These are phyloP conservation scores for Cordyceps militaris DNA, from an alignment of 2,329 filamentous ascomycete species.

Conservation along the genomic window DNA sequence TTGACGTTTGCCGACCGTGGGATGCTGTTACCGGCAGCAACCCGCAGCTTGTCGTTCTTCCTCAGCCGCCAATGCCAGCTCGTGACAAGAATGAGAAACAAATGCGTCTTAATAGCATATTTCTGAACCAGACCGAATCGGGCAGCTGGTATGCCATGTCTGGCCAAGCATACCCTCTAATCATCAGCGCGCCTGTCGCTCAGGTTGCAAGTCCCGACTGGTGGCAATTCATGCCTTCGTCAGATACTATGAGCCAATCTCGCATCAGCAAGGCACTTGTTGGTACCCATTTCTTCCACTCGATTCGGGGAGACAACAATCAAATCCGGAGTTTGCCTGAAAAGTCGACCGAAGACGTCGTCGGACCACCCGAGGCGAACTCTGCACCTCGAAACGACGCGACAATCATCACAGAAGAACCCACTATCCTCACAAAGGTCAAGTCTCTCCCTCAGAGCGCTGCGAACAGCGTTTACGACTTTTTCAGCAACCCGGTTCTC, in stretches of 20 bases:
- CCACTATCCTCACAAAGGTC: conserved; percentile 42
- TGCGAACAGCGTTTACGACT: conserved; percentile 43
- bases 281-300: conserved; percentile 62
- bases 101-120: conserved; percentile 59
- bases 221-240: conserved; percentile 32
- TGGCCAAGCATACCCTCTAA: conserved; percentile 75
- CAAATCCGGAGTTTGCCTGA: conserved; percentile 33
- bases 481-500: conserved; percentile 49
- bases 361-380: conserved; percentile 26
- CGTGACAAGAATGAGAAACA: conserved; percentile 42
- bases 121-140: conserved; percentile 77
- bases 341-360: conserved; percentile 22
- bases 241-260: conserved; percentile 31
- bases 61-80: conserved; percentile 67
- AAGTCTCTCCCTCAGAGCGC: conserved; percentile 44
- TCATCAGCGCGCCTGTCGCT: conserved; percentile 57
- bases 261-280: conserved; percentile 57
- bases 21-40: conserved; percentile 56
- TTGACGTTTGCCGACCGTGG: conserved; percentile 74
- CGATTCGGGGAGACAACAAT: conserved; percentile 21
- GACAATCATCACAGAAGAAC: conserved; percentile 26
- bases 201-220: conserved; percentile 40
- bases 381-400: conserved; percentile 10
- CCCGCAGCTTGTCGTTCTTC: conserved; percentile 73
- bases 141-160: conserved; percentile 95